A percentile compares a stretch with the other conserved stretches of the same genome.
These are phyloP conservation scores for Gloeostereum incarnatum DNA, from an alignment of 768 basidiomycete genomes.

Conservation along the genomic window DNA sequence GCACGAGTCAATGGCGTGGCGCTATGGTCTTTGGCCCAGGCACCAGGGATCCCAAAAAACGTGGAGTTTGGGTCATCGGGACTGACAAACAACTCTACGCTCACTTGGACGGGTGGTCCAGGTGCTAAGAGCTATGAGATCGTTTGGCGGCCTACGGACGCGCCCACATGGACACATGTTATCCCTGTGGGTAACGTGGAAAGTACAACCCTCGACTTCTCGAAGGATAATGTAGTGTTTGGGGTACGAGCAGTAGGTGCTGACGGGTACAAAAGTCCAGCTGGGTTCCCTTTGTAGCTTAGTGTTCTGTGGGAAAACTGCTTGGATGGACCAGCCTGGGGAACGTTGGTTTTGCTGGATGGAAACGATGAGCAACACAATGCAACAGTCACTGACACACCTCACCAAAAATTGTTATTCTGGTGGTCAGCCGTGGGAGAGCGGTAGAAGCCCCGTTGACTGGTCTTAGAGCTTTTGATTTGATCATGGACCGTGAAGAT, in stretches of 20 bases:
- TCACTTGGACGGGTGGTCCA: constrained; percentile 33
- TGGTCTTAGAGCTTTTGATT: no score
- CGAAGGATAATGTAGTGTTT: constrained; percentile 44
- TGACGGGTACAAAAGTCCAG: constrained; percentile 45
- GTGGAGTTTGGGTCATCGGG: constrained; percentile 35
- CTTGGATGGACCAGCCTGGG: no score
- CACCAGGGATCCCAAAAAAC: constrained; percentile 43
- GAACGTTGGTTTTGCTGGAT: no score
- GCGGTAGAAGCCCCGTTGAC: no score
- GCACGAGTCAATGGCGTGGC: constrained; percentile 42
- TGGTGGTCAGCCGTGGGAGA: no score
- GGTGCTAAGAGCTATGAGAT: constrained; percentile 40
- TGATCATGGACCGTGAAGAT: no score
- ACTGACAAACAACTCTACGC: constrained; percentile 45
- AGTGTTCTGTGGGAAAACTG: no score
- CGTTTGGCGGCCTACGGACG: constrained; percentile 39
- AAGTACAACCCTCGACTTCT: constrained; percentile 28
- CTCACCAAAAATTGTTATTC: no score
- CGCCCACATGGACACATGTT: constrained; percentile 37
- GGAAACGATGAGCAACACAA: no score
- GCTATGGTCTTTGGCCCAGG: constrained; percentile 46
- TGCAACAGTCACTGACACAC: no score
- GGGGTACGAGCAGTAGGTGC: constrained; percentile 39
- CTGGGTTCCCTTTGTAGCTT: constrained; percentile 27
- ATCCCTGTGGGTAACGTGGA: constrained; percentile 37